These are phyloP conservation scores for Oryza officinalis DNA, from an alignment of 176 grass and related monocot species.

Conservation along the genomic window DNA sequence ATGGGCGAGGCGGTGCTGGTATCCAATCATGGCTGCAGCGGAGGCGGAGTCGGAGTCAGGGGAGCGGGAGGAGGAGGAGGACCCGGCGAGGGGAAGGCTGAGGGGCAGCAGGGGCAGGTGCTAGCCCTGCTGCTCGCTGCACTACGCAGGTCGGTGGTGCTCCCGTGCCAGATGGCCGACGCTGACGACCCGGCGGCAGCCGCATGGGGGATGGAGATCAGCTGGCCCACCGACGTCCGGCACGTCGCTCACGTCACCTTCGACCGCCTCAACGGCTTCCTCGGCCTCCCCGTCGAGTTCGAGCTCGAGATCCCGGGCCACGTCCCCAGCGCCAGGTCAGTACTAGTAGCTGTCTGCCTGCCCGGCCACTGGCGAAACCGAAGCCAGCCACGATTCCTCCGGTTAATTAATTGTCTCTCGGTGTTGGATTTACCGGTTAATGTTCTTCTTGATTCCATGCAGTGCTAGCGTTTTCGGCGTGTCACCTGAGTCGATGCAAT, in stretches of 20 bases:
- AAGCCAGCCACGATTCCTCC: too few species aligned
- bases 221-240: slow-evolving; percentile 86
- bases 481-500: slow-evolving; percentile 89
- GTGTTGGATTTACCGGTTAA: not conserved
- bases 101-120: slow-evolving; percentile 49
- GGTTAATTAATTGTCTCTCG: not conserved
- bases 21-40: slow-evolving; percentile 31
- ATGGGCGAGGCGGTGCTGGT: slow-evolving; percentile 53
- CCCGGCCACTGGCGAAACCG: too few species aligned
- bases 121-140: slow-evolving; percentile 58
- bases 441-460: slow-evolving; percentile 6
- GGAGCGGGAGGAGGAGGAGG: not conserved
- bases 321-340: slow-evolving; percentile 76
- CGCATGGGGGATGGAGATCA: slow-evolving; percentile 67
- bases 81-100: slow-evolving; percentile 32
- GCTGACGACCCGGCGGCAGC: slow-evolving; percentile 18
- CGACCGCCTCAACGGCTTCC: slow-evolving; percentile 90
- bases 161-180: slow-evolving; percentile 58
- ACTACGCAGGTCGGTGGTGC: slow-evolving; percentile 63
- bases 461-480: slow-evolving; percentile 78
- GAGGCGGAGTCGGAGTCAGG: not conserved
- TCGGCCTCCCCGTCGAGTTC: slow-evolving; percentile 90
- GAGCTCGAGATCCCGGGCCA: slow-evolving; percentile 78
- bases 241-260: slow-evolving; percentile 98
- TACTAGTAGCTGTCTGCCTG: not conserved